Evolutionary conservation across 306 rosid genomes (phyloP), one percentile per base, ranked within the genome.

Genomic region (Prunus mira): DNA sequence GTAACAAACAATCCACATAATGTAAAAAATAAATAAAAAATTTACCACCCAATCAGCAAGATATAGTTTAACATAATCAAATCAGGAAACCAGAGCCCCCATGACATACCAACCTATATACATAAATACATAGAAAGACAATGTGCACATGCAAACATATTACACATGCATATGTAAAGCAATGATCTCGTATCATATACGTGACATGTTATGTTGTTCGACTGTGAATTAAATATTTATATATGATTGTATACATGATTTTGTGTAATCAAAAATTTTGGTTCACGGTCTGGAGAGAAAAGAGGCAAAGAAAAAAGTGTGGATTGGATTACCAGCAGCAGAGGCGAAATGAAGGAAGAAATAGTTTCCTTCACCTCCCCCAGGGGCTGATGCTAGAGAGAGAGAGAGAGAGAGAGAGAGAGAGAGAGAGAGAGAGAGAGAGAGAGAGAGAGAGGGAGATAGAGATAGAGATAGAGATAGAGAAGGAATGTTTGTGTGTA

Each of bases 311-410:
- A 18, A 65, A 32, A 19, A 19, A 3, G 18, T 5, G 6, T 28
- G 67, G n/a, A 62, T 14, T 65, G 32, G 67, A 38, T 72, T 19
- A 58, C 64, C 49, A 72, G 55, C 67, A 18, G 56, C 24, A 55
- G 54, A 72, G 66, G 67, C 43, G 56, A 52, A 55, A 34, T 71
- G 52, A 55, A 54, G 60, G 65, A 55, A 20, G 65, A 55, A 34
- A 30, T 17, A 34, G 65, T 9, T 13, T 57, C 47, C 65, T 55
- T 32, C 34, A 50, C 46, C 56, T 71, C 75, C 52, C 55, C 65
- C 65, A 12, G 9, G 22, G 47, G 75, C 50, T 54, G 75, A 71
- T 71, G 75, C 63, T 51, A 47, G 55, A 41, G 41, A 56, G 65
- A 55, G 76, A 32, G 38, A 32, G 34, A 32, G 34, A 32, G 65